Evolutionary conservation across 2,329 filamentous ascomycete genomes (phyloP), one percentile per base, ranked within the genome.

Genomic region (Huntiella moniliformis): DNA sequence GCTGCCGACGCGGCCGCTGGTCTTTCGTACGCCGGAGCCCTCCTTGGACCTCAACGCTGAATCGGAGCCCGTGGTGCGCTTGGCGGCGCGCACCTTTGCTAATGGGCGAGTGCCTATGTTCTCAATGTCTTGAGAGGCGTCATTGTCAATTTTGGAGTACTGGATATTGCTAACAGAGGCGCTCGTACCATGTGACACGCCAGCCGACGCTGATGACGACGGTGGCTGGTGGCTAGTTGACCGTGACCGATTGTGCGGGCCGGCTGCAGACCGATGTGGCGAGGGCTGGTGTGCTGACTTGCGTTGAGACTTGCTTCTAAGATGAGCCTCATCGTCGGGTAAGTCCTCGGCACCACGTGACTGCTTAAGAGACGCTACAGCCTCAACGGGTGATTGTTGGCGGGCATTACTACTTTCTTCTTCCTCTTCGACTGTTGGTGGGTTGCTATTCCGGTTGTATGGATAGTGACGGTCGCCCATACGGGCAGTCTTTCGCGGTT

Each of bases 401-500:
- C 32, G 58, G 31, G 66, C 67, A 28, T 28, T 28, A 8, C 7
- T 28, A 10, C 8, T 18, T 8, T 42, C 40, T 38, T 71, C 68
- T 50, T 71, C 65, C 51, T 73, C 73, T 46, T 66, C 65, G 2
- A 60, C 55, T 5, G 60, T 58, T 5, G 61, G 60, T 17, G 63
- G 62, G 43, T 63, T 59, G 28, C 72, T 58, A 52, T 69, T 71
- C 47, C 78, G 71, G 44, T 75, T 64, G 60, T 87, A 82, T 8
- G 80, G 76, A 59, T 87, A 74, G 54, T 84, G 80, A 18, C 80
- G 75, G 55, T 87, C 84, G 50, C 77, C 72, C 28, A 45, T 47
- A 47, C 84, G 77, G 52, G 78, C 79, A 12, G 81, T 82, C 68
- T 98, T 96, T 51, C 91, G 77, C 22, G 91, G 91, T 60, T 98